Conservation (phyloP, 805 yeast genomes). For the Saccharomycopsis amapae region DNA sequence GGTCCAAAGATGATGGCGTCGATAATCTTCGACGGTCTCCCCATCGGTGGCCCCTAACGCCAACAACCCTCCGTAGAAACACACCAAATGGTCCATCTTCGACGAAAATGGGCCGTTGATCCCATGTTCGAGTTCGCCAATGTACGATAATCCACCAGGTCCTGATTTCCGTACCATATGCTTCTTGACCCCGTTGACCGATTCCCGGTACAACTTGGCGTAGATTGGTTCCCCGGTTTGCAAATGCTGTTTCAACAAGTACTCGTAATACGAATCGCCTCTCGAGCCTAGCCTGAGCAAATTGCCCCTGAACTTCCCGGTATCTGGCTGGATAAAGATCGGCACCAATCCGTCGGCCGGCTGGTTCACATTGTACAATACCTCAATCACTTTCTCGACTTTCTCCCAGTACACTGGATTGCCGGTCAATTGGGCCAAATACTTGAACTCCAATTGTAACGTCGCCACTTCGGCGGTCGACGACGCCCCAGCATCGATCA, state of each 20-base stretch:
- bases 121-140: constrained; percentile 76
- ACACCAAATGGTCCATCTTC: constrained; percentile 90
- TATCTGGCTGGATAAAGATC: constrained; percentile 65
- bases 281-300: constrained; percentile 79
- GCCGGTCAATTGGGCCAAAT: constrained; percentile 72
- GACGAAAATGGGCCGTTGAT: constrained; percentile 49
- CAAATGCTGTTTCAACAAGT: constrained; percentile 74
- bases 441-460: constrained; percentile 80
- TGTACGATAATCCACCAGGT: constrained; percentile 55
- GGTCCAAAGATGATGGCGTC: constrained; percentile 50
- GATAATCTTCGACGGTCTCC: constrained; percentile 45
- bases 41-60: constrained; percentile 90
- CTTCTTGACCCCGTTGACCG: constrained; percentile 69
- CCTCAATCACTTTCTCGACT: constrained; percentile 66
- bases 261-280: constrained; percentile 92
- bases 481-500: constrained; percentile 68
- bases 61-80: constrained; percentile 83
- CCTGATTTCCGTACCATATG: constrained; percentile 52
- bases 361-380: constrained; percentile 51
- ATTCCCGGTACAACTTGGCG: constrained; percentile 66
- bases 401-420: constrained; percentile 71
- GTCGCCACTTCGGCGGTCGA: constrained; percentile 90
- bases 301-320: constrained; percentile 59
- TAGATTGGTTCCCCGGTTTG: constrained; percentile 66
- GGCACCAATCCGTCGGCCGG: constrained; percentile 77